Conservation (phyloP, 139 green algal species). For the Pedinophyceae sp. region DNA sequence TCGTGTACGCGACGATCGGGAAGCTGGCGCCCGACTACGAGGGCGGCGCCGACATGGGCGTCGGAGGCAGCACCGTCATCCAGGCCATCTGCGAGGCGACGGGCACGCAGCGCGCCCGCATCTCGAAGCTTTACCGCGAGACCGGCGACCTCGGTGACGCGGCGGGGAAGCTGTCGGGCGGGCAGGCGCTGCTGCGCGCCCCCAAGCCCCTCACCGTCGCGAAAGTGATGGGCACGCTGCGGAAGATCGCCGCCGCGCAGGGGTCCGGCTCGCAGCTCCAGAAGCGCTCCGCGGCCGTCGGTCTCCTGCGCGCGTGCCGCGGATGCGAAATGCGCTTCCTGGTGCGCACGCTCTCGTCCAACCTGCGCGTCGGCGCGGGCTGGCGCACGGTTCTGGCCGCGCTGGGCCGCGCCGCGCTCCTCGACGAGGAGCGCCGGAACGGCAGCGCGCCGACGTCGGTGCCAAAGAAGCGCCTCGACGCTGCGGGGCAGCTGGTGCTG, state of each 20-base stretch:
- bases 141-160: conserved; percentile 71
- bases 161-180: conserved; percentile 13
- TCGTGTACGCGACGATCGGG: conserved; percentile 55
- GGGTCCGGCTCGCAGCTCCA: conserved; percentile 24
- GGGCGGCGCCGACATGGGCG: conserved; percentile 29
- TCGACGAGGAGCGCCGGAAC: conserved; percentile 10
- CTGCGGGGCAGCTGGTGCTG: background rate
- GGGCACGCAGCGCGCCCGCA: conserved; percentile 23
- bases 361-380: conserved; percentile 73
- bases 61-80: conserved; percentile 48
- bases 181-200: conserved; percentile 30
- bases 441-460: background rate
- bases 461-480: background rate
- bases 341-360: conserved; percentile 51
- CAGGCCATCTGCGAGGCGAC: conserved; percentile 11
- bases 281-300: conserved; percentile 29
- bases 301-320: conserved; percentile 27
- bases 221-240: conserved; percentile 37
- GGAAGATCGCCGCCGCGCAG: conserved; percentile 16
- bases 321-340: conserved; percentile 33
- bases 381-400: conserved; percentile 57
- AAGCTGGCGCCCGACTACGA: conserved; percentile 53
- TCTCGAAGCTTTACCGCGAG: conserved; percentile 51
- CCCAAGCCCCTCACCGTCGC: conserved; percentile 42
- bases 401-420: conserved; percentile 40